Percentiles rank a stretch among this genome's conserved stretches.
Evolutionary conservation across 2,329 filamentous ascomycete genomes (phyloP).

Genomic region (Cladosporium sp.): DNA sequence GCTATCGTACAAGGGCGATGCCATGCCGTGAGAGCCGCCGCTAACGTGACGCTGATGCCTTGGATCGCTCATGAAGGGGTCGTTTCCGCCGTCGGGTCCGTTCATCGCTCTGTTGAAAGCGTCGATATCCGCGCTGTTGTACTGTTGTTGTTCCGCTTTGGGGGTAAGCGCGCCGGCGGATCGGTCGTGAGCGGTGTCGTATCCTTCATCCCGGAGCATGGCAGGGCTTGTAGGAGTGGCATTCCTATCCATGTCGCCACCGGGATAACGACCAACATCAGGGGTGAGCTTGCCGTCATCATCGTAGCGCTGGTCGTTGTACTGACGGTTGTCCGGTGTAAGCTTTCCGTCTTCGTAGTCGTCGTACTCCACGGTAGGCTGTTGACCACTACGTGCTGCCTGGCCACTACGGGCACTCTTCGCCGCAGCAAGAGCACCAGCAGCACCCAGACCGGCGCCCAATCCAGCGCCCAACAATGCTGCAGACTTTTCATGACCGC

Average conservation of each 20-base stretch:
- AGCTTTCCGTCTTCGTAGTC: conserved; percentile 34
- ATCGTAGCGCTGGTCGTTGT: conserved; percentile 31
- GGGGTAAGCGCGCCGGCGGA: conserved; percentile 44
- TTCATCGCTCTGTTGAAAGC: conserved; percentile 50
- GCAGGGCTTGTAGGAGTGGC: conserved; percentile 46
- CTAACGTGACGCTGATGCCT: conserved; percentile 66
- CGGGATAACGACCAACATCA: conserved; percentile 15
- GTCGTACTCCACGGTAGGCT: conserved; percentile 30
- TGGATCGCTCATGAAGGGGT: conserved; percentile 57
- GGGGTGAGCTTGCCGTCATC: conserved; percentile 37
- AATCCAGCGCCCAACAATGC: conserved; percentile 22
- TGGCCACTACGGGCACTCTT: conserved; percentile 5
- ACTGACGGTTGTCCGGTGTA: conserved; percentile 33
- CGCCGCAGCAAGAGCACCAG: conserved; percentile 22
- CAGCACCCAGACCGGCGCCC: conserved; percentile 16
- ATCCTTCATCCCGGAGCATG: conserved; percentile 76
- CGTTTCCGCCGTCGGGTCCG: conserved; percentile 30
- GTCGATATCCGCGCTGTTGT: conserved; percentile 54
- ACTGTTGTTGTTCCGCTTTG: conserved; percentile 33
- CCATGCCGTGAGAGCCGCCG: conserved; percentile 87
- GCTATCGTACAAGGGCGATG: conserved; percentile 83
- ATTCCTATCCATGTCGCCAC: conserved; percentile 16
- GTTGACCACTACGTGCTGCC: conserved; percentile 29
- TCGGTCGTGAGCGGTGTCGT: conserved; percentile 65
- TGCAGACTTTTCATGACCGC: conserved; percentile 17